Conservation (phyloP, 352 stramenopile genomes). For the Globisporangium iwayamae region DNA sequence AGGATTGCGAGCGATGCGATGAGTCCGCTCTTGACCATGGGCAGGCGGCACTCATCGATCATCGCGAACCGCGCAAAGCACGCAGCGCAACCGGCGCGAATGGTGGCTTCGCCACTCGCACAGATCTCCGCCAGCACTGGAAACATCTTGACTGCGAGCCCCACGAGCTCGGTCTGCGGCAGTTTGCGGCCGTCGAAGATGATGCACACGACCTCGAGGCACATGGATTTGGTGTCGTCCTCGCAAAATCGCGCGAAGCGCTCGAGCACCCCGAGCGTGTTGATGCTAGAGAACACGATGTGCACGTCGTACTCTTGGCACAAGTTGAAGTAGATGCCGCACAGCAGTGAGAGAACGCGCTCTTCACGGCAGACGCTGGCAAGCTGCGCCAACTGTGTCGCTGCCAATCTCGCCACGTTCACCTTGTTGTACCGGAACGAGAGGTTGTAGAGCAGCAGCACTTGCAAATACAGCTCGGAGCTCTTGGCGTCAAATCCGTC, state of each 20-base stretch:
- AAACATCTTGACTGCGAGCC: constrained; percentile 39
- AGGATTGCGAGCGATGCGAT: constrained; percentile 49
- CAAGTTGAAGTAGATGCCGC: constrained; percentile 57
- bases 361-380: constrained; percentile 9
- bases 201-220: constrained; percentile 62
- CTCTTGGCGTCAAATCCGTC: constrained; percentile 31
- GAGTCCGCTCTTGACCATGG: constrained; percentile 47
- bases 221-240: constrained; percentile 40
- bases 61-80: constrained; percentile 69
- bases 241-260: constrained; percentile 33
- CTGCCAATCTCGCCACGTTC: constrained; percentile 37
- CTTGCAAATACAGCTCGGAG: constrained; percentile 54
- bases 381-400: constrained; percentile 35
- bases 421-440: constrained; percentile 61
- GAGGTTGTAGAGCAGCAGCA: constrained; percentile 72
- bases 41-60: constrained; percentile 45
- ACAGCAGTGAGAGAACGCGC: constrained; percentile 35
- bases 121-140: constrained; percentile 46
- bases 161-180: constrained; percentile 29
- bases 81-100: constrained; percentile 49
- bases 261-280: constrained; percentile 32
- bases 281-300: constrained; percentile 27
- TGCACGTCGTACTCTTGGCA: constrained; percentile 66
- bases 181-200: constrained; percentile 58
- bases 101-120: constrained; percentile 7